Conservation (phyloP, 768 basidiomycete genomes). For the Hemileccinum impolitum region DNA sequence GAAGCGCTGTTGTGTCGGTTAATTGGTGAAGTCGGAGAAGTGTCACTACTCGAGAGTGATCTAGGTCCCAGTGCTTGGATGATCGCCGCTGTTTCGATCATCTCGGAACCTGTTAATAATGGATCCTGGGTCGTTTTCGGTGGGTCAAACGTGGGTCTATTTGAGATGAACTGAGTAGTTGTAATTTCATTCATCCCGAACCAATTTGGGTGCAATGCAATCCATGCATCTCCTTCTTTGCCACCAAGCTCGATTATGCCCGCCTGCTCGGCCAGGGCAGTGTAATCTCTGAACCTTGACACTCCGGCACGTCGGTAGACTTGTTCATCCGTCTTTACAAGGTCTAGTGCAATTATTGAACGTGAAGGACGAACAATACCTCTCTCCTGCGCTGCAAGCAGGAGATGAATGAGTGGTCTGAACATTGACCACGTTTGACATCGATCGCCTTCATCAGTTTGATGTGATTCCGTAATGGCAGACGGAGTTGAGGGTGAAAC, state of each 20-base stretch:
- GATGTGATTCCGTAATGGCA: background rate
- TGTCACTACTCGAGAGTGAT: background rate
- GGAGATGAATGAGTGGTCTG: conserved; percentile 22
- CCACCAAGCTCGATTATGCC: conserved; percentile 28
- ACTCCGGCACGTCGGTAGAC: conserved; percentile 27
- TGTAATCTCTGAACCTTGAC: conserved; percentile 26
- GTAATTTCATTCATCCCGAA: conserved; percentile 2
- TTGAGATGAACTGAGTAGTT: background rate
- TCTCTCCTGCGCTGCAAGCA: conserved; percentile 23
- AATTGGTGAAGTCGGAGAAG: background rate
- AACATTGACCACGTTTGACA: conserved; percentile 28
- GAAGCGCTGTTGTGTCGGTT: background rate
- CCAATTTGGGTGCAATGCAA: conserved; percentile 27
- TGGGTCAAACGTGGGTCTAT: conserved; percentile 12
- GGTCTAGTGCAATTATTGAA: conserved; percentile 35
- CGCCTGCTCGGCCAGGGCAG: conserved; percentile 23
- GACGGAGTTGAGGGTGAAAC: conserved; percentile 5
- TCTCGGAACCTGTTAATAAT: conserved; percentile 7
- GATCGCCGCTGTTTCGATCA: conserved; percentile 2
- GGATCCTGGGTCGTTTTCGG: conserved; percentile 1
- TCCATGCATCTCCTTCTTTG: conserved; percentile 19
- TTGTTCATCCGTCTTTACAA: conserved; percentile 28
- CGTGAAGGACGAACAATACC: conserved; percentile 37
- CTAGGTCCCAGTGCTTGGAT: background rate
- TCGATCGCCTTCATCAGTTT: conserved; percentile 7